Conservation (phyloP, 192 early-diverging fungal species). For the Umbelopsis sp. region DNA sequence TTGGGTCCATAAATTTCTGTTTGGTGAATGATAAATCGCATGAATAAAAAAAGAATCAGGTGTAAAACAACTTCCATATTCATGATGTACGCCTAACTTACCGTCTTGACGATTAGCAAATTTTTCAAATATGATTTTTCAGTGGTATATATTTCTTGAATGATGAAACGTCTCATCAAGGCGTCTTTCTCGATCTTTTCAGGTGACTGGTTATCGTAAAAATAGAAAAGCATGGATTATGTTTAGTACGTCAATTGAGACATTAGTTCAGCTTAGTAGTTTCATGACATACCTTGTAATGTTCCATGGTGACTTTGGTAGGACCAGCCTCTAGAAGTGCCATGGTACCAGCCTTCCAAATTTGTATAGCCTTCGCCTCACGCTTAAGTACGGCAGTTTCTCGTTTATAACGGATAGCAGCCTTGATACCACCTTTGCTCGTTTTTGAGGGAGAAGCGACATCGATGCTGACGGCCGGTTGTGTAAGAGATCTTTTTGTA, state of each 20-base stretch:
- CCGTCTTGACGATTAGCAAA: slow-evolving; percentile 22
- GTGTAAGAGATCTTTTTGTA: neutral
- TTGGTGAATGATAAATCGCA: neutral
- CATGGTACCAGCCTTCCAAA: neutral
- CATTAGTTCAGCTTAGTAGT: too few species aligned
- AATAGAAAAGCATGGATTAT: too few species aligned
- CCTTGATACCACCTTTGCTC: neutral
- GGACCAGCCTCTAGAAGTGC: neutral
- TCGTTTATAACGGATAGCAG: slow-evolving; percentile 15
- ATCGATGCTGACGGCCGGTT: neutral
- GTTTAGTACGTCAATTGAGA: too few species aligned
- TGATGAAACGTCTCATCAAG: slow-evolving; percentile 32
- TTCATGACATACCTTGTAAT: neutral
- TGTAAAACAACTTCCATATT: neutral
- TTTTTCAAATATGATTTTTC: slow-evolving; percentile 31
- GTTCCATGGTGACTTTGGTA: neutral
- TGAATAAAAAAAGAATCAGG: slow-evolving; percentile 3
- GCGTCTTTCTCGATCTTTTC: slow-evolving; percentile 10
- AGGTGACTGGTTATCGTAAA: neutral
- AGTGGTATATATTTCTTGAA: slow-evolving; percentile 32
- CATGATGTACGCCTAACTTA: neutral
- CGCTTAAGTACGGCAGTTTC: slow-evolving; percentile 12
- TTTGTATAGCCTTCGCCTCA: neutral
- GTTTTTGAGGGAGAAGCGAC: neutral
- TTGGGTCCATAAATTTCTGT: slow-evolving; percentile 45